Conservation (phyloP, 2,329 filamentous ascomycete genomes). For the Talaromyces funiculosus region DNA sequence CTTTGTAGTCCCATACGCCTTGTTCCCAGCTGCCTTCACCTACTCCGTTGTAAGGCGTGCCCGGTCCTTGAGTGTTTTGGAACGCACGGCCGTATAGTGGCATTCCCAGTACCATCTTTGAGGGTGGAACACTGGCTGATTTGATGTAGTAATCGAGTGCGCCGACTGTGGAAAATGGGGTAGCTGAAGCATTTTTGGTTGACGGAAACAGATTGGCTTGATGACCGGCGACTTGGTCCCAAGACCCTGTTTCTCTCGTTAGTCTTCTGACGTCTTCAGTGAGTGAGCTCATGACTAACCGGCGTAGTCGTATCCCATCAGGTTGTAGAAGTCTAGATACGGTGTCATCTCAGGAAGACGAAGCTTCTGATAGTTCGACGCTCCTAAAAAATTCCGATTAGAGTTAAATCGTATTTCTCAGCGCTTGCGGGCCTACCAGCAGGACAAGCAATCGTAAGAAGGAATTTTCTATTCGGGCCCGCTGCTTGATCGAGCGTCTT, state of each 20-base stretch:
- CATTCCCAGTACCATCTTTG: conserved; percentile 87
- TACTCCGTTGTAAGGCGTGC: conserved; percentile 63
- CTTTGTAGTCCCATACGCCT: conserved; percentile 85
- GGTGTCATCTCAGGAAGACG: conserved; percentile 41
- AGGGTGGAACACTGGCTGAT: conserved; percentile 53
- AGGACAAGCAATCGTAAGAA: conserved; percentile 47
- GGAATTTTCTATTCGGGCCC: conserved; percentile 39
- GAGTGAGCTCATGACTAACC: background rate
- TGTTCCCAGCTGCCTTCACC: conserved; percentile 74
- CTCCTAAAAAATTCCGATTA: conserved; percentile 33
- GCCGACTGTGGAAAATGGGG: conserved; percentile 69
- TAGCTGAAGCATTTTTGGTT: conserved; percentile 54
- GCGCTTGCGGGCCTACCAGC: conserved; percentile 28
- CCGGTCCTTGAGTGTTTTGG: conserved; percentile 69
- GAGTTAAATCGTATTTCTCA: conserved; percentile 9
- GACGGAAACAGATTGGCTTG: conserved; percentile 72
- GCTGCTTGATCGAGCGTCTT: conserved; percentile 36
- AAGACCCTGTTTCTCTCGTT: conserved; percentile 6
- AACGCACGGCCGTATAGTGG: conserved; percentile 91
- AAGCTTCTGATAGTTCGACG: conserved; percentile 25
- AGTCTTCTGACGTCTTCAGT: background rate
- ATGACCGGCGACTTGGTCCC: conserved; percentile 65
- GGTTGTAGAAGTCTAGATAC: conserved; percentile 50
- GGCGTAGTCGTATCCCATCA: conserved; percentile 17
- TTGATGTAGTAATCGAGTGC: conserved; percentile 67